Percentiles rank a stretch among this genome's conserved stretches.
Conservation (phyloP, 139 green algal genomes). For the Penium margaritaceum region DNA sequence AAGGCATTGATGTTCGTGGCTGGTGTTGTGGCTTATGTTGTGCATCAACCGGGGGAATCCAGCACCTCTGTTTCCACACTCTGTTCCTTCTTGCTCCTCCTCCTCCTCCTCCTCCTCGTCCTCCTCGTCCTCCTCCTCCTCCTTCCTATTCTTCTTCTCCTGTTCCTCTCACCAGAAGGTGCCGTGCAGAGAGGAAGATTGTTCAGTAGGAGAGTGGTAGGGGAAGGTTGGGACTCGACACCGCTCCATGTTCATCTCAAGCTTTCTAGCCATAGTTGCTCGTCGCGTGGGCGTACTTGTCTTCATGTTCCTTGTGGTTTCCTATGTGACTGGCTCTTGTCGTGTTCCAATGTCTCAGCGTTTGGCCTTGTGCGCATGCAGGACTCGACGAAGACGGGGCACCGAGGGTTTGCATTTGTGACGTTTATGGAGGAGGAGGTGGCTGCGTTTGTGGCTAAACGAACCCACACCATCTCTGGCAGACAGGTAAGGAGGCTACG, state of each 20-base stretch:
- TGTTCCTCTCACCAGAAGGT: too few relatives aligned
- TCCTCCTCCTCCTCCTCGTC: too few relatives aligned
- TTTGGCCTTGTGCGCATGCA: background rate
- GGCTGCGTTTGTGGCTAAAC: slow-evolving; percentile 19
- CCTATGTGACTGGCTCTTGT: background rate
- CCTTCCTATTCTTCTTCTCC: too few relatives aligned
- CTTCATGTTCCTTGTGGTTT: background rate
- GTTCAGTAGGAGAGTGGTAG: background rate
- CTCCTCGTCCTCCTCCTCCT: too few relatives aligned
- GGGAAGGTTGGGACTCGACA: background rate
- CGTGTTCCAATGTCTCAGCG: background rate
- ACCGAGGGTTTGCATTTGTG: slow-evolving; percentile 37
- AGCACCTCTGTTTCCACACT: too few relatives aligned
- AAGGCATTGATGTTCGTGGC: too few relatives aligned
- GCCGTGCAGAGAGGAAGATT: background rate
- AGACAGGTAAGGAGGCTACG: slow-evolving; percentile 4
- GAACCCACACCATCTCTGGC: slow-evolving; percentile 18
- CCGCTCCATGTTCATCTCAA: background rate
- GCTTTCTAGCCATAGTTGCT: background rate
- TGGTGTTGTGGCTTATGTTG: too few relatives aligned
- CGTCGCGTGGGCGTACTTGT: background rate
- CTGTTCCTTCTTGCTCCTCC: too few relatives aligned
- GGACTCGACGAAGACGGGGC: slow-evolving; percentile 25
- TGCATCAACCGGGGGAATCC: too few relatives aligned
- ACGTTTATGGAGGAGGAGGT: slow-evolving; percentile 33